These are phyloP conservation scores for Atkinsonella texensis DNA, from an alignment of 2,329 filamentous ascomycete species.

Conservation along the genomic window DNA sequence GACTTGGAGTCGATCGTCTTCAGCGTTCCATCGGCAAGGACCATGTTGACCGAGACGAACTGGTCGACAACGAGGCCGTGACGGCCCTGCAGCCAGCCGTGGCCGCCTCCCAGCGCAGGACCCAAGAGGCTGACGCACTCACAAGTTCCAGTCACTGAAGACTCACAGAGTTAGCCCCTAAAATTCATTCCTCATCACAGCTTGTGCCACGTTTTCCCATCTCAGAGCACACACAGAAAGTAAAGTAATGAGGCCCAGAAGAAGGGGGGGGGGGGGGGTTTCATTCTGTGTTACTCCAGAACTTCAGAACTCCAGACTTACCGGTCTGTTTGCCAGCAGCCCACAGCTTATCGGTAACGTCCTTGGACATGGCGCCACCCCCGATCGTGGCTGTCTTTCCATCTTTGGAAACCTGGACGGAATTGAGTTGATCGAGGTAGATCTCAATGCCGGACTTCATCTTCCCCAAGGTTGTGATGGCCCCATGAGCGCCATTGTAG, in stretches of 20 bases:
- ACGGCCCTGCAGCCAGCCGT: slow-evolving; percentile 40
- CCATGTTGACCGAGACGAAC: slow-evolving; percentile 36
- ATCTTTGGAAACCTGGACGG: slow-evolving; percentile 28
- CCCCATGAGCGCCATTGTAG: slow-evolving; percentile 39
- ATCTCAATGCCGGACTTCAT: slow-evolving; percentile 41
- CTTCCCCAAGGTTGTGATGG: slow-evolving; percentile 33
- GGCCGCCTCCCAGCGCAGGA: slow-evolving; percentile 44
- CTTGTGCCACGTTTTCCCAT: too few relatives aligned
- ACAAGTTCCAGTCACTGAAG: slow-evolving; percentile 37
- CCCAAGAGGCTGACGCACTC: slow-evolving; percentile 38
- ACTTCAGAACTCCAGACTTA: slow-evolving; percentile 7
- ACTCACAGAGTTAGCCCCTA: too few relatives aligned
- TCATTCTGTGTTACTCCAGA: too few relatives aligned
- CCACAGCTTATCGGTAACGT: slow-evolving; percentile 36
- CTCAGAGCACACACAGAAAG: too few relatives aligned
- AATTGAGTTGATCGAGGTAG: slow-evolving; percentile 30
- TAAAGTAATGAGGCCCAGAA: too few relatives aligned
- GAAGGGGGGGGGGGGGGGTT: too few relatives aligned
- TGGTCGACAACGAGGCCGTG: slow-evolving; percentile 43
- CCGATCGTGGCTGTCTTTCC: slow-evolving; percentile 33
- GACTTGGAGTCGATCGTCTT: slow-evolving; percentile 26
- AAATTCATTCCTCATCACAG: too few relatives aligned
- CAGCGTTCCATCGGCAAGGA: slow-evolving; percentile 35
- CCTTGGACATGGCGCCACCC: slow-evolving; percentile 34
- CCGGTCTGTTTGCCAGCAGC: slow-evolving; percentile 34